Base-by-base conservation (phyloP, 139 green algal genomes). In the Coccomyxa sp. region DNA sequence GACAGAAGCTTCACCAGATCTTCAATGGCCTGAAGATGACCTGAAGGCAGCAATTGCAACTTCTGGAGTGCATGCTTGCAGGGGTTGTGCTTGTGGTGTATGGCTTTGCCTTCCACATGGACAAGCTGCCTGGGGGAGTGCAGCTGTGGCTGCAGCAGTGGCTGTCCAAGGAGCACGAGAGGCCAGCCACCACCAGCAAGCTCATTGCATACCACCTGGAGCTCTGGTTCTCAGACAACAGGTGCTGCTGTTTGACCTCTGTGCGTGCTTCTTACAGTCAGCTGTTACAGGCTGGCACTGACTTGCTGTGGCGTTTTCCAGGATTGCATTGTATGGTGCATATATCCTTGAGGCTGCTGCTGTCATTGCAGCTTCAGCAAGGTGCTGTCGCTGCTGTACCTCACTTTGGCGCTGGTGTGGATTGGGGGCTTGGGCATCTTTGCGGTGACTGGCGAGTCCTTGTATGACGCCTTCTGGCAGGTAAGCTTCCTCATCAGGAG, bases 371-470 rank as follows among this genome's bases (percentile, higher is more conserved):
- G 50, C 18, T 64, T 64, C 50, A 64, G 50, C 70, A 86, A 91
- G 74, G 55, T 68, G 9, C 35, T 90, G 74, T 68, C 87, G 33
- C 79, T 91, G 41, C 82, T 91, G 27, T 81, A 77, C n/a, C 69
- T 88, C 3, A 90, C 86, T 7, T n/a, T 89, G 36, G 68, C 76
- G 2, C 70, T 91, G 27, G 81, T 90, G n/a, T 73, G 40, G 12
- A 3, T 83, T 14, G 87, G 87, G 16, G 83, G 83, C 39, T 70
- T 90, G 74, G 82, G 74, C 36, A 68, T 91, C 33, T 89, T 82
- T 41, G 68, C 74, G 0, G 86, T 89, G n/a, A 88, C 72, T 33
- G 70, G 68, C 8, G 74, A 54, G 31, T 77, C 74, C 8, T 50
- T 86, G 33, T 81, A 86, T 50, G 39, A 81, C 12, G 74, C 82